Conservation (phyloP, 345 rosid genomes). For the Capsella bursapastoris region DNA sequence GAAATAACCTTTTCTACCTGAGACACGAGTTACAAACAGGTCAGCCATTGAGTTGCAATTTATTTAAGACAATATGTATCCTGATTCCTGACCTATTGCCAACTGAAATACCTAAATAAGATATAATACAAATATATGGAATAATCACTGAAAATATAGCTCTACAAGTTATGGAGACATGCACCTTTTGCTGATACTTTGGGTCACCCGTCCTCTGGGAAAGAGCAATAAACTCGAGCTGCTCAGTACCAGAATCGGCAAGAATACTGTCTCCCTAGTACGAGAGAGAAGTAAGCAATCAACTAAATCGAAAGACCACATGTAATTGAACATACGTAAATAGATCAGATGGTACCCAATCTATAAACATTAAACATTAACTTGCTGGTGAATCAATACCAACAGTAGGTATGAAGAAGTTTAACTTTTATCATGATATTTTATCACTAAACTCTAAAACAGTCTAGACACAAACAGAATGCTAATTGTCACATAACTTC, state of each 20-base stretch:
- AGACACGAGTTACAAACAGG: constrained; percentile 36
- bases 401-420: not conserved
- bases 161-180: constrained; percentile 20
- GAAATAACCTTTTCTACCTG: constrained; percentile 86
- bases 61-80: constrained; percentile 2
- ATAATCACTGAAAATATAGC: not conserved
- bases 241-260: constrained; percentile 98
- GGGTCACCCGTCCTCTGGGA: constrained; percentile 94
- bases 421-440: constrained; percentile 14
- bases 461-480: constrained; percentile 5
- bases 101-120: not conserved
- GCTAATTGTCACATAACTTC: constrained; percentile 3
- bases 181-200: constrained; percentile 91
- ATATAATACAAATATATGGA: not conserved
- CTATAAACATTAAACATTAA: constrained; percentile 16
- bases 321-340: constrained; percentile 2
- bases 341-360: constrained; percentile 8
- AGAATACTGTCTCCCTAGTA: constrained; percentile 86
- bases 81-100: not conserved
- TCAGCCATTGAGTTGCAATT: constrained; percentile 30
- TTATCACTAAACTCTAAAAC: not conserved
- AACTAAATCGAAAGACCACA: constrained; percentile 6
- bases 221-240: constrained; percentile 97
- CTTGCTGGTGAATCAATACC: constrained; percentile 12
- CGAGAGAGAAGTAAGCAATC: constrained; percentile 36